Percentiles rank a stretch among this genome's conserved stretches.
Conservation (phyloP, 495 filamentous ascomycete species). For the Penicillium subrubescens region DNA sequence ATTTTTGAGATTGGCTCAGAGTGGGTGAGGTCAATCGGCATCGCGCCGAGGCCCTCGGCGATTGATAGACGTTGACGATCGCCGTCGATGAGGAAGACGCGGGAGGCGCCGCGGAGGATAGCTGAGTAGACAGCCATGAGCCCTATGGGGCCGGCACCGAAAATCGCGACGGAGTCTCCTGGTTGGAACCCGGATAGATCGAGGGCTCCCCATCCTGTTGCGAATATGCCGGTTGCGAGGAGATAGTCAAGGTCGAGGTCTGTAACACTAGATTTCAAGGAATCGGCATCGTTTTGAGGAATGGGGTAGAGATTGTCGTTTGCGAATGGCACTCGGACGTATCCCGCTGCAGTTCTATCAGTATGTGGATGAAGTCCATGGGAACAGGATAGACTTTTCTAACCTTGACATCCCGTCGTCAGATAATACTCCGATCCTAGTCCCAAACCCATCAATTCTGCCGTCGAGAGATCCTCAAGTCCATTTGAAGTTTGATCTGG, state of each 20-base stretch:
- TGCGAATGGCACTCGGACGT: conserved; percentile 36
- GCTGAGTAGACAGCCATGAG: conserved; percentile 41
- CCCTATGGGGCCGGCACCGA: conserved; percentile 45
- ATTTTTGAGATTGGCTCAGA: conserved; percentile 37
- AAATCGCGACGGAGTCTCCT: conserved; percentile 43
- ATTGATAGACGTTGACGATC: conserved; percentile 40
- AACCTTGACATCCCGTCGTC: conserved; percentile 9
- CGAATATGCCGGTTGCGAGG: conserved; percentile 37
- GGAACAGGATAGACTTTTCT: neutral
- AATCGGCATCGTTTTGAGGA: conserved; percentile 11
- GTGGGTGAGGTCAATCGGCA: conserved; percentile 35
- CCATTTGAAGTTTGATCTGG: neutral
- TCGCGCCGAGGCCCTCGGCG: conserved; percentile 52
- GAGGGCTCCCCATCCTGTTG: conserved; percentile 35
- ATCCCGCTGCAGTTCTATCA: conserved; percentile 28
- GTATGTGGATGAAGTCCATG: neutral
- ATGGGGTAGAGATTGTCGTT: conserved; percentile 29
- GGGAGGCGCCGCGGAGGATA: conserved; percentile 39
- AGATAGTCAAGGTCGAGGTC: conserved; percentile 32
- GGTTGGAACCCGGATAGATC: conserved; percentile 28
- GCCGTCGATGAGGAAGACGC: conserved; percentile 52
- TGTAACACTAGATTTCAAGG: neutral
- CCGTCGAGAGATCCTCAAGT: conserved; percentile 11
- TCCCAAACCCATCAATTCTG: conserved; percentile 3
- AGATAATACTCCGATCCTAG: neutral